Conservation (phyloP, 352 stramenopile genomes). For the Phytopythium kandeliae region DNA sequence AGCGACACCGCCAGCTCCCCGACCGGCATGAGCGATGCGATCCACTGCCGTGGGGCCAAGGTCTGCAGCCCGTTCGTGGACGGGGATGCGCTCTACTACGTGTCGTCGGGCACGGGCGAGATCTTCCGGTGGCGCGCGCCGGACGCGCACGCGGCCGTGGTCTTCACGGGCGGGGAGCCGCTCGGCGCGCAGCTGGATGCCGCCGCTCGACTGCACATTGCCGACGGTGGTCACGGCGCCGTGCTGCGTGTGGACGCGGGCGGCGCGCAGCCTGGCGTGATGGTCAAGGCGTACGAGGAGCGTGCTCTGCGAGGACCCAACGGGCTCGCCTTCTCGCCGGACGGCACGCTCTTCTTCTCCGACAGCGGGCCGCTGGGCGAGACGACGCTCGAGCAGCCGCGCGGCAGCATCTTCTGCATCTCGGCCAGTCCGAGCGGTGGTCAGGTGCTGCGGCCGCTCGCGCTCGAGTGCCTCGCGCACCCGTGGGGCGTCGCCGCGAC, state of each 20-base stretch:
- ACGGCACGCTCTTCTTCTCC: slow-evolving; percentile 78
- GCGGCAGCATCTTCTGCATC: slow-evolving; percentile 78
- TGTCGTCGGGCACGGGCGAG: slow-evolving; percentile 66
- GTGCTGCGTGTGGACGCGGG: slow-evolving; percentile 61
- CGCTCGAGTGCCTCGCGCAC: slow-evolving; percentile 73
- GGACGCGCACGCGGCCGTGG: slow-evolving; percentile 40
- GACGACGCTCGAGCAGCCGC: slow-evolving; percentile 74
- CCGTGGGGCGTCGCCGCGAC: slow-evolving; percentile 58
- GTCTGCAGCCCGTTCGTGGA: slow-evolving; percentile 70
- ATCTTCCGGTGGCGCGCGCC: slow-evolving; percentile 44
- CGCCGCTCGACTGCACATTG: slow-evolving; percentile 51
- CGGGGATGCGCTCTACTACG: slow-evolving; percentile 48
- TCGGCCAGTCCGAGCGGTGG: slow-evolving; percentile 51
- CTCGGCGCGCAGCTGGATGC: slow-evolving; percentile 62
- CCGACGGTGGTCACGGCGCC: slow-evolving; percentile 66
- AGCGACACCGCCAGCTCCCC: too few species aligned
- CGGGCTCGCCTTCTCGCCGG: slow-evolving; percentile 46
- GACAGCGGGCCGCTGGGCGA: slow-evolving; percentile 82
- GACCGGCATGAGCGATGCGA: slow-evolving; percentile 21
- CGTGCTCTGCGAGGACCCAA: slow-evolving; percentile 67
- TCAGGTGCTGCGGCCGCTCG: slow-evolving; percentile 66
- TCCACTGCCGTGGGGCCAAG: slow-evolving; percentile 58
- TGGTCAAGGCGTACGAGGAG: slow-evolving; percentile 84
- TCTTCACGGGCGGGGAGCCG: slow-evolving; percentile 66
- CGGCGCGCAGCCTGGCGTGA: slow-evolving; percentile 46